Evolutionary conservation across 371 early-diverging fungal species (phyloP), one percentile per base, ranked within the genome.

Genomic region (Mucor mucedo): DNA sequence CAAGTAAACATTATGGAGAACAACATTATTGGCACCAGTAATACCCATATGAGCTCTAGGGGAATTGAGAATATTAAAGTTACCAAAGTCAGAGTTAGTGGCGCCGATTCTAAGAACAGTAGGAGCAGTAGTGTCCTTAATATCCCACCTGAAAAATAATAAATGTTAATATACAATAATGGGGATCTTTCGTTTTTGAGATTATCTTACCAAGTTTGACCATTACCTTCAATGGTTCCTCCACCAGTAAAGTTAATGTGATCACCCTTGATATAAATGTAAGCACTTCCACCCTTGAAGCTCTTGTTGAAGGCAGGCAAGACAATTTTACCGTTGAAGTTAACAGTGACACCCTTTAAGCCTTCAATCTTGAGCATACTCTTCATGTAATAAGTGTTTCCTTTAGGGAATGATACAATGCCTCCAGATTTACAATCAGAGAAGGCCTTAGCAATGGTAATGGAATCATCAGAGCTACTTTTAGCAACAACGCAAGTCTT

Each of bases 11-110:
- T 63, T 50, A 2, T 72, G 57, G 42, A 72, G 65, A n/a, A 66
- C 58, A n/a, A 73, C 56, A 41, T 73, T 68, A 5, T 68, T 47
- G 44, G 60, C 61, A 41, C 62, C 52, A 35, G 70, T 76, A 28
- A 71, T 41, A 39, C 73, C 71, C 53, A 76, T 58, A 30, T 76
- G 76, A 50, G 70, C 68, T 48, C 76, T 54, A 58, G 76, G 76
- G 35, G 76, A 65, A 21, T 72, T 56, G 8, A 48, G 47, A 32
- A 76, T 73, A 9, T 60, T 64, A 62, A 76, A 76, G 11, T 68
- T 60, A 45, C 68, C 66, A 48, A 76, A 76, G 28, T 58, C 57
- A 14, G 76, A 76, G 55, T 63, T 63, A 28, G 63, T 68, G 9
- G 66, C 73, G 42, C 64, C 66, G n/a, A 70, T 70, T 50, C 67